Base-by-base conservation (phyloP, 176 grass and related monocot species). In the Aegilops sharonensis region DNA sequence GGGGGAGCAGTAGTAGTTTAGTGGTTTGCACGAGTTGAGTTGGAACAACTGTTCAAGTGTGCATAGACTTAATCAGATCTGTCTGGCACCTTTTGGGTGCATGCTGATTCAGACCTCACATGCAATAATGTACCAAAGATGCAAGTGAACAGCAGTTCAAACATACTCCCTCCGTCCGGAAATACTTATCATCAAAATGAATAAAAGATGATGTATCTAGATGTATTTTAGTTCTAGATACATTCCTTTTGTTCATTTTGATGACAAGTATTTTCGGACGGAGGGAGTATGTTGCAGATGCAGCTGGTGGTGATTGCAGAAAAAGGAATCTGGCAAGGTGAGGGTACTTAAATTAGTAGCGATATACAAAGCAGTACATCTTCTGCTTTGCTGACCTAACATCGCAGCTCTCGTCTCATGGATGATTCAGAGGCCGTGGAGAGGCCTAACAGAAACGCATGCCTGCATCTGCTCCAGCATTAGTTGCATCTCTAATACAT, bases 401-500 rank as follows among this genome's bases (percentile, higher is more conserved):
- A 54, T 18, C 5, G 50, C 50, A 57, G 18, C 54, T 21, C 54
- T 57, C 18, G 18, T 86, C 37, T 52, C 78, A 70, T 76, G 63
- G 31, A 76, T 89, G 63, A 18, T 86, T 86, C 63, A 78, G 78
- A 81, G 85, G 67, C 69, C 34, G 78, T 64, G 77, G 76, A 71
- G 65, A 83, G 18, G 50, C 35, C 45, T 81, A 91, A 79, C 27
- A 61, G 25, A 91, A 75, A 84, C 83, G 75, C 61, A 87, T 75
- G 75, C 75, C 18, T 84, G 85, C 61, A 77, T 85, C 89, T 91
- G 77, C 85, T 91, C 89, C 85, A 85, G 81, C 81, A 88, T 40
- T 64, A 59, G 21, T 59, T 59, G 56, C 56, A 59, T 54, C 50
- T 2, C 50, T 59, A 59, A 59, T 59, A 30, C 70, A 25, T 13